Conservation (phyloP, 805 yeast genomes). For the Danielozyma ontarioensis region DNA sequence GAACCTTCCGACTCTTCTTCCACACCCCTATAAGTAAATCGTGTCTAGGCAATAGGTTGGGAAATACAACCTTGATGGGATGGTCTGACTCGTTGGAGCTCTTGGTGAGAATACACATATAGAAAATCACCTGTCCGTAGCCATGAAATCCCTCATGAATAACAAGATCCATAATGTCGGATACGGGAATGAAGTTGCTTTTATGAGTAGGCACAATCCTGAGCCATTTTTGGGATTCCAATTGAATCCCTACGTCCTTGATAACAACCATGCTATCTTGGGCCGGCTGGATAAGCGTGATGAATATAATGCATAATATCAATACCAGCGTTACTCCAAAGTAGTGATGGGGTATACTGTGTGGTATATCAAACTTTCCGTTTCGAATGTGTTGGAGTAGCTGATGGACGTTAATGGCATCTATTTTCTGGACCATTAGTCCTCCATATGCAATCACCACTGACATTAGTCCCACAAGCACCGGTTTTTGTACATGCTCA, state of each 20-base stretch:
- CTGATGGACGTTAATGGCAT: no score
- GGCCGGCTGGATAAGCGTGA: slow-evolving; percentile 26
- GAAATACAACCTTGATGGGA: slow-evolving; percentile 33
- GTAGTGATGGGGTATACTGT: slow-evolving; percentile 7
- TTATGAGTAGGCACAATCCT: neutral
- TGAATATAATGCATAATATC: slow-evolving; percentile 6
- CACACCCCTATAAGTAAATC: slow-evolving; percentile 36
- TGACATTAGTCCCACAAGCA: slow-evolving; percentile 8
- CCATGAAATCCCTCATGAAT: slow-evolving; percentile 75
- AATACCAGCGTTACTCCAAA: neutral
- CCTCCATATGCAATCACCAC: slow-evolving; percentile 2
- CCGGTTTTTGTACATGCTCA: slow-evolving; percentile 10
- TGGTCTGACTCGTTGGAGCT: slow-evolving; percentile 10
- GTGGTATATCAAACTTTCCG: slow-evolving; percentile 4
- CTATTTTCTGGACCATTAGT: neutral
- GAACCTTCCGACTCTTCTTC: slow-evolving; percentile 31
- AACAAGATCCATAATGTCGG: slow-evolving; percentile 55
- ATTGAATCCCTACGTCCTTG: slow-evolving; percentile 44
- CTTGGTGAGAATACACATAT: slow-evolving; percentile 42
- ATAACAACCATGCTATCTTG: slow-evolving; percentile 41
- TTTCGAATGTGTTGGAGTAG: neutral
- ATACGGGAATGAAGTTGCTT: slow-evolving; percentile 50
- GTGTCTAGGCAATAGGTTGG: slow-evolving; percentile 38
- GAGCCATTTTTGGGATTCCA: slow-evolving; percentile 18
- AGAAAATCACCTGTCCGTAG: slow-evolving; percentile 57